Evolutionary conservation across 768 basidiomycete species (phyloP), one percentile per base, ranked within the genome.

Genomic region (Jaapia argillacea): DNA sequence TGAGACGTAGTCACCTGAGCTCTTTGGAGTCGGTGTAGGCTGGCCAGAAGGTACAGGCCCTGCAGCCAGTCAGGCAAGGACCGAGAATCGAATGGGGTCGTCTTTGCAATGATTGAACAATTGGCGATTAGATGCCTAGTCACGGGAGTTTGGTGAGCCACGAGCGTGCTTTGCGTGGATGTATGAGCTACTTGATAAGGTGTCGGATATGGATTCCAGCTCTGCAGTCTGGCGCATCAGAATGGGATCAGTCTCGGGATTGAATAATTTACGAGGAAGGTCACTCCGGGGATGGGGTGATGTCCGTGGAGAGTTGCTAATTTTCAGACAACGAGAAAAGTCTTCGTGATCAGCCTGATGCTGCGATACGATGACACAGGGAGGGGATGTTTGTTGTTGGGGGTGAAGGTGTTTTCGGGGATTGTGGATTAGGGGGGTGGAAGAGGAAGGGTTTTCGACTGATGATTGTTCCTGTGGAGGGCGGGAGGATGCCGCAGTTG

Each of bases 91-190:
- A 24, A 91, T 76, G 0, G 96, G 90, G 58, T 98, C 89, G 58
- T 98, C 87, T 54, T 88, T 81, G 28, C 86, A 72, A 46, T 86
- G 88, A 56, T 98, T 91, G 45, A 91, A 93, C 0, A 96, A 75
- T 48, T 84, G 85, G 6, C 69, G 64, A 36, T 61, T 58, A 4
- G 57, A 12, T 22, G 58, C 7, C 10, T 12, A 21, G 45, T 33
- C 79, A 65, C 58, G 56, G 35, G 48, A 43, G 5, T 61, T 48
- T 6, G 70, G 59, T 3, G 69, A 51, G 22, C 57, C 58, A 27
- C 59, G 57, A 24, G 41, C 43, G 25, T 54, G 51, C 10, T 55
- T 51, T 6, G 60, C 41, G 26, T 60, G 56, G 10, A 62, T 62
- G 52, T 75, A 70, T 0, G 79, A 77, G 52, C 66, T 73, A 41